These are phyloP conservation scores for Clathrospora elynae DNA, from an alignment of 2,329 filamentous ascomycete genomes.

Conservation along the genomic window DNA sequence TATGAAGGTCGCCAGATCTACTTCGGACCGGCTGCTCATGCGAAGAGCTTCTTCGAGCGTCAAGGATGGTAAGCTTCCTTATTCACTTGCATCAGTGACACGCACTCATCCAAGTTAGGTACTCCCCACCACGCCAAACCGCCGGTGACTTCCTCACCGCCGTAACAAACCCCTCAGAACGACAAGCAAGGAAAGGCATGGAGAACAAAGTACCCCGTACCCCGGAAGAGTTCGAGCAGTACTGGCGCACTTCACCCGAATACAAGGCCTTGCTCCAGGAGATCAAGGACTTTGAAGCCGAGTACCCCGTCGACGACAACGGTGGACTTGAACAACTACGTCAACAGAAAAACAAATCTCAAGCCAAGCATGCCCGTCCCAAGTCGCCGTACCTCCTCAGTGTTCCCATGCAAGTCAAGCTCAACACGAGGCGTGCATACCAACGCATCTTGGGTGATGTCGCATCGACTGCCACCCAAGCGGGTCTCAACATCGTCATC, in stretches of 20 bases:
- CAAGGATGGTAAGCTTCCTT: conserved; percentile 61
- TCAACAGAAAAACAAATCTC: conserved; percentile 56
- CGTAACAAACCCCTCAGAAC: conserved; percentile 61
- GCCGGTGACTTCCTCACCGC: conserved; percentile 77
- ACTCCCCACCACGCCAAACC: conserved; percentile 69
- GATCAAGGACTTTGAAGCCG: conserved; percentile 57
- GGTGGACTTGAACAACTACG: conserved; percentile 40
- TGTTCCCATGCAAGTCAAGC: conserved; percentile 53
- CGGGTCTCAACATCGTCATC: conserved; percentile 59
- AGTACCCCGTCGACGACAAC: conserved; percentile 53
- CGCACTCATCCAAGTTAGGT: conserved; percentile 9
- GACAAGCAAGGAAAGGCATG: conserved; percentile 49
- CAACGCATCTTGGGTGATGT: conserved; percentile 45
- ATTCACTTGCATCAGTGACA: background rate
- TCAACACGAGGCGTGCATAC: conserved; percentile 40
- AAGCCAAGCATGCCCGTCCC: conserved; percentile 60
- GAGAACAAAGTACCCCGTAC: conserved; percentile 55
- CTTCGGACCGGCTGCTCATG: conserved; percentile 66
- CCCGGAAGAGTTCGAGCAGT: conserved; percentile 54
- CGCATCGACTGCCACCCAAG: conserved; percentile 40
- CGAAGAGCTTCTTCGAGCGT: conserved; percentile 68
- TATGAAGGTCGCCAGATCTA: conserved; percentile 81
- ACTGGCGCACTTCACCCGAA: conserved; percentile 61
- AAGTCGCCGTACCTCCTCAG: conserved; percentile 65
- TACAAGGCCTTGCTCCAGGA: conserved; percentile 51